Conservation (phyloP, 345 rosid species). For the Melaleuca quinquenervia region DNA sequence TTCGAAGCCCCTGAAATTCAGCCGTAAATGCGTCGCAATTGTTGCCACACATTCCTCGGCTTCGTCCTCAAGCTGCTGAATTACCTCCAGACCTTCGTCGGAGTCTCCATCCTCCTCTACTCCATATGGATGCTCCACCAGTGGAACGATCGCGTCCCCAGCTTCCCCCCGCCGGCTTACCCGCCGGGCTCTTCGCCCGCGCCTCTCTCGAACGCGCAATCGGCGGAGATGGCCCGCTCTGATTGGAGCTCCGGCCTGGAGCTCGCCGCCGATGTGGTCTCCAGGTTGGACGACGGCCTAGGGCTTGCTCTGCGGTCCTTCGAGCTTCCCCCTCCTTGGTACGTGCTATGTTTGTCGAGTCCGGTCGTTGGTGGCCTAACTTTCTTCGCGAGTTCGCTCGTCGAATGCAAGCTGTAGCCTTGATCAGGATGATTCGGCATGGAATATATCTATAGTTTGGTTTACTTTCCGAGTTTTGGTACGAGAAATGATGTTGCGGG, state of each 20-base stretch:
- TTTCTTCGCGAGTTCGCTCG: background rate
- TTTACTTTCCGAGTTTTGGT: background rate
- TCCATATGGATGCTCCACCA: constrained; percentile 85
- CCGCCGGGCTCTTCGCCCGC: constrained; percentile 23
- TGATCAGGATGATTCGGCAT: background rate
- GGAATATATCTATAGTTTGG: background rate
- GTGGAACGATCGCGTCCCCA: constrained; percentile 47
- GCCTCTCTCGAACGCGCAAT: background rate
- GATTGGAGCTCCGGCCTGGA: constrained; percentile 6
- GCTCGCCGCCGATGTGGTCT: constrained; percentile 19
- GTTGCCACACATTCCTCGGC: constrained; percentile 60
- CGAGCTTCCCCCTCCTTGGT: constrained; percentile 90
- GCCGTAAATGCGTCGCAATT: constrained; percentile 45
- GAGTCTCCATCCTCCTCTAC: constrained; percentile 54
- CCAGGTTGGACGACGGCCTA: constrained; percentile 21
- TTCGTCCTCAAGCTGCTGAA: constrained; percentile 53
- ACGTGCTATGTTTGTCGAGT: constrained; percentile 5
- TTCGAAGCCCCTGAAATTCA: background rate
- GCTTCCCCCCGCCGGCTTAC: constrained; percentile 35
- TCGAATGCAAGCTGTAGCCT: background rate
- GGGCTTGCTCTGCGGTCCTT: constrained; percentile 37
- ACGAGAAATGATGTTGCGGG: background rate
- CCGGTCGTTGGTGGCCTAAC: background rate
- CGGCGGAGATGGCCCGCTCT: background rate
- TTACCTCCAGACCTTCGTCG: constrained; percentile 60